Percentiles rank a stretch among this genome's conserved stretches.
phyloP scores from a whole-genome alignment of 2,329 filamentous ascomycete genomes.

The Cercospora sp. region DNA sequence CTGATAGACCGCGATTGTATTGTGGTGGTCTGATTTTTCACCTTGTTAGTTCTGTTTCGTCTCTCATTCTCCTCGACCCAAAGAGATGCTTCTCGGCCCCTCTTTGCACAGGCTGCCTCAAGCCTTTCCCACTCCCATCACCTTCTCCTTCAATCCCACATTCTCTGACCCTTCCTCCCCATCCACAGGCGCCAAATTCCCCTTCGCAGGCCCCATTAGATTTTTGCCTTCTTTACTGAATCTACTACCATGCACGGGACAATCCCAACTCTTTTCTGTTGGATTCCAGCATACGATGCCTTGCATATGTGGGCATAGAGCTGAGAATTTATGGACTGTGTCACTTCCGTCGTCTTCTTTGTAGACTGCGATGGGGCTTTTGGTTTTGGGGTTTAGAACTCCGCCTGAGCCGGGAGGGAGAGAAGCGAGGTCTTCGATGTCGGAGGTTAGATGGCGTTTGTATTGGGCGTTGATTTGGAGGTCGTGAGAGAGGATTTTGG shows the following conservation, averaged over 20 bases:
- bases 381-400: conserved; percentile 52
- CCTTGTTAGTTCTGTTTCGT: neutral
- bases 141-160: conserved; percentile 1
- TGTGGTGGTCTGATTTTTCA: neutral
- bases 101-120: no score
- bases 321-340: conserved; percentile 51
- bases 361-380: conserved; percentile 57
- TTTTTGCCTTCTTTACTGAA: conserved; percentile 46
- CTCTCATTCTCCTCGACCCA: no score
- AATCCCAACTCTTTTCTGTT: conserved; percentile 57
- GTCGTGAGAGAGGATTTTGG: conserved; percentile 53
- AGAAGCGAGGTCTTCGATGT: conserved; percentile 60
- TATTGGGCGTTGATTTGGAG: conserved; percentile 59
- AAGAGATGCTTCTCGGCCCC: no score
- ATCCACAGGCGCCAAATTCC: neutral
- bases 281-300: conserved; percentile 60
- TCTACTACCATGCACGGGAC: conserved; percentile 50
- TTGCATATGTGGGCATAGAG: conserved; percentile 58
- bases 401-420: conserved; percentile 51
- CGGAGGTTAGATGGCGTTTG: conserved; percentile 55
- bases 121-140: neutral
- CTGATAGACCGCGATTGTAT: neutral
- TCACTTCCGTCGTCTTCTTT: conserved; percentile 55
- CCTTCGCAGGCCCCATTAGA: conserved; percentile 42
- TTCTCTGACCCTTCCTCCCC: neutral